Evolutionary conservation across 768 basidiomycete species (phyloP).

Genomic region (Hortiboletus flavorubellus): DNA sequence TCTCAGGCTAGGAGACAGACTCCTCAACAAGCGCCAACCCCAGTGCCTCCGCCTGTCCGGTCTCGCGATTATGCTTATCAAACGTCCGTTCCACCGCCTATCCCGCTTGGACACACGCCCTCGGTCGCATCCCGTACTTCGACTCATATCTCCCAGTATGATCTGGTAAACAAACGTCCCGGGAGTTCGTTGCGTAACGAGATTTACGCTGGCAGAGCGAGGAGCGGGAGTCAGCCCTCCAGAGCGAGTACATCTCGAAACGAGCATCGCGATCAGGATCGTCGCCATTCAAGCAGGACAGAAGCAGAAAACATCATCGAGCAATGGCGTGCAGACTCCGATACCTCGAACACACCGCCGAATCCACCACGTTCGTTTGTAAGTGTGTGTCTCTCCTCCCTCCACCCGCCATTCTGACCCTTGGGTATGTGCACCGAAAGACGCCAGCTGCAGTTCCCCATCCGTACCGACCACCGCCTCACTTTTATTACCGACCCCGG

Average conservation of each 20-base stretch:
- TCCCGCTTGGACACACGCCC: conserved; percentile 15
- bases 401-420: conserved; percentile 1
- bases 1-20: conserved; percentile 8
- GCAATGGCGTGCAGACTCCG: conserved; percentile 32
- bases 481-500: conserved; percentile 28
- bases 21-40: conserved; percentile 7
- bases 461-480: conserved; percentile 5
- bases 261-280: conserved; percentile 15
- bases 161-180: conserved; percentile 26
- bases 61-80: conserved; percentile 32
- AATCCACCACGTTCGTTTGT: conserved; percentile 22
- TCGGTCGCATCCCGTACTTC: conserved; percentile 28
- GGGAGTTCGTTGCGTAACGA: conserved; percentile 28
- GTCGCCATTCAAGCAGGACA: conserved; percentile 17
- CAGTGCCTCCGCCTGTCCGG: conserved; percentile 25
- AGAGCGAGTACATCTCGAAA: conserved; percentile 16
- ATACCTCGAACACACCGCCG: conserved; percentile 15
- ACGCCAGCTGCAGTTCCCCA: conserved; percentile 15
- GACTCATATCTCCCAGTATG: conserved; percentile 32
- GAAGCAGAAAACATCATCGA: conserved; percentile 28
- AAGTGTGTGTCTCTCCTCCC: background rate
- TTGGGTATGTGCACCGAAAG: conserved; percentile 2
- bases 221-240: conserved; percentile 26
- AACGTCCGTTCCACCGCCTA: conserved; percentile 4
- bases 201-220: conserved; percentile 12